Conservation (phyloP, 208 protist species). For the Crithidia thermophila region DNA sequence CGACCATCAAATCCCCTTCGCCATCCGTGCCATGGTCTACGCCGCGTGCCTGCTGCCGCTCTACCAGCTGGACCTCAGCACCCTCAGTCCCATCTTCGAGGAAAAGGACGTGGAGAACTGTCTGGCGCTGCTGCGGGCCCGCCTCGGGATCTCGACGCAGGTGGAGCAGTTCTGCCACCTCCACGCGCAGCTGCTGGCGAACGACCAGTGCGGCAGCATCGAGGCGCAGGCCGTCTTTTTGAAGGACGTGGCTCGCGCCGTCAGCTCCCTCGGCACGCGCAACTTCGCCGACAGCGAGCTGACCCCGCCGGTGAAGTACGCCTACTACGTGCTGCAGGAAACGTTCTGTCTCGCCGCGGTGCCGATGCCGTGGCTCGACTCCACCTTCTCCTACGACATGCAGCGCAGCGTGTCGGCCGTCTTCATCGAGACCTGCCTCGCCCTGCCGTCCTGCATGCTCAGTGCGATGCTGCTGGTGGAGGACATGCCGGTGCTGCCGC, state of each 20-base stretch:
- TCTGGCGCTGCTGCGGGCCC: slow-evolving; percentile 28
- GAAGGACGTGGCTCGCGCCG: slow-evolving; percentile 34
- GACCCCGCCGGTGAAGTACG: slow-evolving; percentile 66
- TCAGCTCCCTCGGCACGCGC: slow-evolving; percentile 32
- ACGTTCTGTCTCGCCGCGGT: slow-evolving; percentile 49
- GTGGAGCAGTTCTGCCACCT: slow-evolving; percentile 63
- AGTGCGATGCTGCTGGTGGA: slow-evolving; percentile 58
- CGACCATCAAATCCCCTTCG: slow-evolving; percentile 46
- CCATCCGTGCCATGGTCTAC: slow-evolving; percentile 55
- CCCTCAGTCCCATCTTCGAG: slow-evolving; percentile 26
- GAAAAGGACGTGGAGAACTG: slow-evolving; percentile 32
- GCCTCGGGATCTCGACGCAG: slow-evolving; percentile 40
- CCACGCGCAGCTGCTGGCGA: slow-evolving; percentile 68
- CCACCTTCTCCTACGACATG: slow-evolving; percentile 36
- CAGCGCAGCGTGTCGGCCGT: slow-evolving; percentile 46
- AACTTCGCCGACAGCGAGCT: slow-evolving; percentile 29
- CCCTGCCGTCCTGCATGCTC: slow-evolving; percentile 61
- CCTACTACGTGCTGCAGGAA: slow-evolving; percentile 78
- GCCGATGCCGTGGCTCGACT: slow-evolving; percentile 68
- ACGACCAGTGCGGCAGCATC: slow-evolving; percentile 34
- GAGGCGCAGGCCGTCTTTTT: slow-evolving; percentile 44
- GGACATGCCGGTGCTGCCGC: slow-evolving; percentile 44
- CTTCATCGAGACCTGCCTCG: slow-evolving; percentile 61
- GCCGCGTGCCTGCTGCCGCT: slow-evolving; percentile 50
- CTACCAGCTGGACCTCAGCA: slow-evolving; percentile 39